Conservation (phyloP, 2,329 filamentous ascomycete genomes). For the Penicillium crustosum region DNA sequence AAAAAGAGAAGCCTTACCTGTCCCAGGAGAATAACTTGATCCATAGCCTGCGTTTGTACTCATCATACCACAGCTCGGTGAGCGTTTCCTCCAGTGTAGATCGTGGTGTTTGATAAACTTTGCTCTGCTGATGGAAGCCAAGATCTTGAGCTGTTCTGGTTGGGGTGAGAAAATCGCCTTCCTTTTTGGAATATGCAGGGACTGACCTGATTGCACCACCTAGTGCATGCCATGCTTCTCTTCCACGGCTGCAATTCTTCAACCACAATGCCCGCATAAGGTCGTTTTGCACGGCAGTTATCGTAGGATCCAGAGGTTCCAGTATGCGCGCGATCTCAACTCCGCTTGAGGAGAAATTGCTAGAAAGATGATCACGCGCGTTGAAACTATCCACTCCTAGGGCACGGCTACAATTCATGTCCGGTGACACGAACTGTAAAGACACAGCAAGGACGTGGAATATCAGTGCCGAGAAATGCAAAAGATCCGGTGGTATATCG, state of each 20-base stretch:
- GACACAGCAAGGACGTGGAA: not conserved
- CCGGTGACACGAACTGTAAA: not conserved
- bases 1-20: not conserved
- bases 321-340: not conserved
- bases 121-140: not conserved
- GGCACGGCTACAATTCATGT: not conserved
- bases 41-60: not conserved
- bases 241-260: not conserved
- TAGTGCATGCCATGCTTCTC: not conserved
- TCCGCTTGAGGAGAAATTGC: not conserved
- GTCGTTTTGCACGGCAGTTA: not conserved
- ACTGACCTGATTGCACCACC: not conserved
- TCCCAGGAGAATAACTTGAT: not conserved
- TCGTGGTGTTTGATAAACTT: not conserved
- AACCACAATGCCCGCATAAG: not conserved
- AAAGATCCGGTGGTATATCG: not conserved
- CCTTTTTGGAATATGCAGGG: too few species aligned
- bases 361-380: not conserved
- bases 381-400: not conserved
- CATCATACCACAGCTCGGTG: not conserved
- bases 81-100: not conserved
- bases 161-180: not conserved
- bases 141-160: not conserved
- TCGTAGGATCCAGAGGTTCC: not conserved
- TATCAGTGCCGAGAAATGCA: not conserved